Base-by-base conservation (phyloP, 2,329 filamentous ascomycete species). In the Aspergillus candidus region DNA sequence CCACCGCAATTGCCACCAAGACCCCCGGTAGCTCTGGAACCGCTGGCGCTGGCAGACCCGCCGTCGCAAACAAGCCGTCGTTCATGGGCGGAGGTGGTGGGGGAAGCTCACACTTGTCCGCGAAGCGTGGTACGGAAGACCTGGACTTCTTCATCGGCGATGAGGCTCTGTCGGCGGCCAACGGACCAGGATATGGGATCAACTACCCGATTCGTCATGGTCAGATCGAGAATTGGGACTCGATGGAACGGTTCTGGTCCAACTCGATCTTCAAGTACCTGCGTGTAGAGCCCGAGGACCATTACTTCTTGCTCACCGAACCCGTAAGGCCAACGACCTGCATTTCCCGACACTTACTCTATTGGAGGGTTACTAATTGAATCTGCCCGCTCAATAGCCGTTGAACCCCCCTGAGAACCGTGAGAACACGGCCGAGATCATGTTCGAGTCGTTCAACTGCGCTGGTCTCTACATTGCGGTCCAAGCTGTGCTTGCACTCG, bases 201-300 rank as follows among this genome's bases (percentile, higher is more conserved):
- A 88, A 97, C 72, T 98, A 97, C 69, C 93, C 93, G 46, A 97
- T 98, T 60, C 83, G 93, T 54, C 93, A 98, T 65, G 93, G 93
- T 38, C 93, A 98, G 74, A 88, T 98, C 69, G 93, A 98, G 74
- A 97, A 98, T 67, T 98, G 93, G 93, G 93, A 98, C 71, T 88
- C 96, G 62, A 98, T 98, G 93, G 93, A 98, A 71, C 84, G 93
- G 52, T 98, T 97, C 74, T 98, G 93, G 93, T 97, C 94, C 56
- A 97, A 97, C 74, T 98, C 93, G 52, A 98, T 98, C 72, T 98
- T 98, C 81, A 98, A 98, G 70, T 98, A 98, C 65, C 79, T 98
- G 41, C 83, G 93, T 59, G 93, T 98, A 56, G 93, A 98, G 72
- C 93, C 93, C 27, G 93, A 98, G 72, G 93, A 98, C 66, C 93